Percentiles rank a stretch among this genome's conserved stretches.
Conservation (phyloP, 2,329 filamentous ascomycete species). For the Pseudopithomyces chartarum region DNA sequence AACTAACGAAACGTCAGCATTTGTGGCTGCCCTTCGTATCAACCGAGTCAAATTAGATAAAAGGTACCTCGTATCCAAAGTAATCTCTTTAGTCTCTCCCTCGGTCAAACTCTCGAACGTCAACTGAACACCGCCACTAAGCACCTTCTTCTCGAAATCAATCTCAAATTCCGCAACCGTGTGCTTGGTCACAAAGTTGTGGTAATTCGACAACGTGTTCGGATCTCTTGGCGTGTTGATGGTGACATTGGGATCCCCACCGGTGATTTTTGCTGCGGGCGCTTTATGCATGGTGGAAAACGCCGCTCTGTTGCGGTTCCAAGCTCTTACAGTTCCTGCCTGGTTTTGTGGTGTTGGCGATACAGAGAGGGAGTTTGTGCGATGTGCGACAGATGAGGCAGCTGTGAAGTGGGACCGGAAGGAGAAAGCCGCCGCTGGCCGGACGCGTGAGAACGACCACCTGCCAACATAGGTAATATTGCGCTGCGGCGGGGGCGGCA, state of each 20-base stretch:
- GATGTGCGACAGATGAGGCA: constrained; percentile 3
- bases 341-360: constrained; percentile 6
- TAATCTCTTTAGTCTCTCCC: constrained; percentile 72
- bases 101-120: constrained; percentile 78
- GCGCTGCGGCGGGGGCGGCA: not conserved
- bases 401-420: constrained; percentile 13
- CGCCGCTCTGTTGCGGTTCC: not conserved
- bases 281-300: constrained; percentile 26
- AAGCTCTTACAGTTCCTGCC: not conserved
- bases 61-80: constrained; percentile 76
- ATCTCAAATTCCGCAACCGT: constrained; percentile 81
- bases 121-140: constrained; percentile 78
- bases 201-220: constrained; percentile 90
- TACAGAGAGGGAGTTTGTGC: constrained; percentile 3
- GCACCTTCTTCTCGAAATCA: constrained; percentile 78
- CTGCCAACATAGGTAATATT: constrained; percentile 10
- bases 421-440: constrained; percentile 10
- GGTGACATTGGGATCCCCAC: constrained; percentile 36
- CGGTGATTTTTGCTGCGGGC: constrained; percentile 40
- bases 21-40: too few relatives aligned
- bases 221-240: constrained; percentile 70
- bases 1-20: constrained; percentile 48
- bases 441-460: constrained; percentile 11
- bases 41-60: not conserved
- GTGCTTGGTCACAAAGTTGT: constrained; percentile 82